These are phyloP conservation scores for Obelidium mucronatum DNA, from an alignment of 192 early-diverging fungal genomes.

Conservation along the genomic window DNA sequence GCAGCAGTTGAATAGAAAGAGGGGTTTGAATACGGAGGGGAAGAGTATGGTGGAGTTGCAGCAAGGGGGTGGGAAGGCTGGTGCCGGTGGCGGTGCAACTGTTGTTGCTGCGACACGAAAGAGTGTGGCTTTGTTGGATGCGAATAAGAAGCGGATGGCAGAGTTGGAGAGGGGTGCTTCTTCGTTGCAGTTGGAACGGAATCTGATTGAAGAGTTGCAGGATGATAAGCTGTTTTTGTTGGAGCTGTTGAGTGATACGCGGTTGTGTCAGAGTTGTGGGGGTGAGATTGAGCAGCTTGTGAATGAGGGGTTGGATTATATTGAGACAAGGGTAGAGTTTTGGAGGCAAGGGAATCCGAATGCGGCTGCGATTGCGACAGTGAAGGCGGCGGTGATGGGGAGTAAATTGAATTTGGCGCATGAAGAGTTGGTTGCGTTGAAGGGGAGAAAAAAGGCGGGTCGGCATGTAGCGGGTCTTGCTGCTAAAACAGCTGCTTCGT, in stretches of 20 bases:
- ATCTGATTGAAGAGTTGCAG: constrained; percentile 56
- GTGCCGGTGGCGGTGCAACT: background rate
- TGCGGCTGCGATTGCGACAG: constrained; percentile 20
- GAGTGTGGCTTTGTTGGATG: background rate
- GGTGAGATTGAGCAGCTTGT: constrained; percentile 35
- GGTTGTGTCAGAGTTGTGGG: constrained; percentile 18
- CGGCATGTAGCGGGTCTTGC: too few species aligned
- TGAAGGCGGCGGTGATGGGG: constrained; percentile 13
- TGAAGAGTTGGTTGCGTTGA: constrained; percentile 12
- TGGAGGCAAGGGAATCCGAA: constrained; percentile 51
- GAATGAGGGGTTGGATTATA: constrained; percentile 42
- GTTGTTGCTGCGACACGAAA: too few species aligned
- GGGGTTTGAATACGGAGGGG: background rate
- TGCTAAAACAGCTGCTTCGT: too few species aligned
- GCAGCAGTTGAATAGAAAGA: background rate
- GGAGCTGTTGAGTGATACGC: constrained; percentile 37
- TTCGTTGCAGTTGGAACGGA: constrained; percentile 40
- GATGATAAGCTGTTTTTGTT: constrained; percentile 53
- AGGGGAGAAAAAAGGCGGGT: constrained; percentile 3
- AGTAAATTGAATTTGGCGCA: constrained; percentile 20
- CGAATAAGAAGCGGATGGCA: background rate
- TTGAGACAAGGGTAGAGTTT: constrained; percentile 50
- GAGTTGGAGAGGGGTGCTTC: background rate
- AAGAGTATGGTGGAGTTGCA: background rate
- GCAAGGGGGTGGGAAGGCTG: too few species aligned